These are phyloP conservation scores for Eucalyptus viminalis DNA, from an alignment of 345 rosid genomes.

Conservation along the genomic window DNA sequence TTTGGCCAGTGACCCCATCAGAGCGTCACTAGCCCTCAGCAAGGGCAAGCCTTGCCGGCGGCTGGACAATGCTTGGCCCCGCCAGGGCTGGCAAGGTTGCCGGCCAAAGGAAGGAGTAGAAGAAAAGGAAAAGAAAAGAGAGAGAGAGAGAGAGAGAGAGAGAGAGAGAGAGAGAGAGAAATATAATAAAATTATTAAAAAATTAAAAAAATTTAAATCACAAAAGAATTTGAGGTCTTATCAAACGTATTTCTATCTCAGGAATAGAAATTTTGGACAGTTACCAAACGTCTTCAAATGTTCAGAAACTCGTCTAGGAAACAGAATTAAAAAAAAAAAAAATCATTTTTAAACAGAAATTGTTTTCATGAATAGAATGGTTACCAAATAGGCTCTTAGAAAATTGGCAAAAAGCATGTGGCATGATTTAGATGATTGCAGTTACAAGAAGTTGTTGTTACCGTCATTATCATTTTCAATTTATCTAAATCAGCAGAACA, in stretches of 20 bases:
- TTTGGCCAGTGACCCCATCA: too few species aligned
- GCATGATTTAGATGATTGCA: background rate
- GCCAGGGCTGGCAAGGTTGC: rapidly evolving
- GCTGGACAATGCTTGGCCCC: rapidly evolving
- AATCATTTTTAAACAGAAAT: too few species aligned
- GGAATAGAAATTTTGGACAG: too few species aligned
- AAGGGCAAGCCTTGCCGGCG: rapidly evolving
- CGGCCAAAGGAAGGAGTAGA: too few species aligned
- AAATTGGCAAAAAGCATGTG: background rate
- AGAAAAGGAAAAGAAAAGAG: too few species aligned
- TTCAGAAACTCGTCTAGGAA: rapidly evolving
- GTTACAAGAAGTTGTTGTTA: background rate
- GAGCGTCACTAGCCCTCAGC: rapidly evolving
- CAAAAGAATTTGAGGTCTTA: too few species aligned
- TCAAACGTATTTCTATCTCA: rapidly evolving
- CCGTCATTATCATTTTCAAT: background rate
- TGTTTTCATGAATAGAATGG: too few species aligned
- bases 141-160: rapidly evolving
- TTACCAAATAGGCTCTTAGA: too few species aligned
- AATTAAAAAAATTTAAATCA: too few species aligned
- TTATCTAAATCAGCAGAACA: background rate
- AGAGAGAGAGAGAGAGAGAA: rapidly evolving
- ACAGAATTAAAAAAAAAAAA: too few species aligned
- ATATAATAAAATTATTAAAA: too few species aligned
- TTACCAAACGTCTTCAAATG: too few species aligned